Base-by-base conservation (phyloP, 2,329 filamentous ascomycete species). In the Pseudocercospora crystallina region DNA sequence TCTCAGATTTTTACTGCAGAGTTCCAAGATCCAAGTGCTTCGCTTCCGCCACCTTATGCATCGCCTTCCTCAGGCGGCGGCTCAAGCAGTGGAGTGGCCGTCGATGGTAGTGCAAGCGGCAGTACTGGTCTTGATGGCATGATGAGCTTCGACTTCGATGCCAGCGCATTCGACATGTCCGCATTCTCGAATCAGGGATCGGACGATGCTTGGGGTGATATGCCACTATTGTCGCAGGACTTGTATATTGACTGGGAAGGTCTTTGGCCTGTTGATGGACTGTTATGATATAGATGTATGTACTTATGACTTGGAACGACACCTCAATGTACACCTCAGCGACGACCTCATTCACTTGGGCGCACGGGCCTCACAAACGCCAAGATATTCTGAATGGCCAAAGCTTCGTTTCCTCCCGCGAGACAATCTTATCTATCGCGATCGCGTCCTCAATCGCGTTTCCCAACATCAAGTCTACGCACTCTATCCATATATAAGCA, bases 1-100 rank as follows among this genome's bases (percentile, higher is more conserved):
- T 53, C 48, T 10, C 58, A 58, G 31, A 53, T 60, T 8, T 60
- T 60, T 43, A 58, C 58, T 2, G 55, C 57, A 5, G 48, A 54
- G n/a, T 56, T 60, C 31, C 45, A 58, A 8, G 48, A 57, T 42
- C 41, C 47, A 20, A 42, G 36, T 20, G 32, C 51, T n/a, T 26
- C 45, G 4, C 8, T 39, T 11, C 39, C 17, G 13, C 39, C 50
- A 11, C 17, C 49, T 5, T 51, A 46, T 17, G 42, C 49, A 14
- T 47, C 50, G 1, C 50, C 50, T 3, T 39, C 39, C 34, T 53
- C 45, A 13, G 44, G 44, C 1, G 39, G 32, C 35, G 41, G 45
- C n/a, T 30, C 13, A 11, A 12, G 14, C 1, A 20, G 17, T 26
- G 20, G 20, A 3, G 20, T 3, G 7, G 41, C 45, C 29, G 14